phyloP scores from a whole-genome alignment of 768 basidiomycete species.

The Russula virescens region DNA sequence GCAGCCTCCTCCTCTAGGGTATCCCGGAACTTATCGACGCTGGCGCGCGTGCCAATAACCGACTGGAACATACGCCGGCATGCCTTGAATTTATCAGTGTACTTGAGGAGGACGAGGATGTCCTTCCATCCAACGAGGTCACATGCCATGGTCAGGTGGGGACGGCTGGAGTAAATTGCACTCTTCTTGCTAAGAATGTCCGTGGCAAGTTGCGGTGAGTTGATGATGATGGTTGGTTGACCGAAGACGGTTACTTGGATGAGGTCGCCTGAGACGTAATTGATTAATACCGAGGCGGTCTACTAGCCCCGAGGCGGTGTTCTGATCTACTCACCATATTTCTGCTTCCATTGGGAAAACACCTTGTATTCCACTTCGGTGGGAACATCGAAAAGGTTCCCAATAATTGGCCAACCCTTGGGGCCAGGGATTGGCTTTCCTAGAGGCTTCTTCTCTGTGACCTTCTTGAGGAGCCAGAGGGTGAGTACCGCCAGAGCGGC shows the following conservation, averaged over 20 bases:
- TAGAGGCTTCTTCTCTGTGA: constrained; percentile 15
- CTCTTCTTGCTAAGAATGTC: constrained; percentile 29
- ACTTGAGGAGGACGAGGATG: constrained; percentile 24
- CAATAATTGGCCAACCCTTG: constrained; percentile 23
- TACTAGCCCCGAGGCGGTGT: not conserved
- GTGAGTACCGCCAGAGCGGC: constrained; percentile 13
- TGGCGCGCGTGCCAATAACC: constrained; percentile 21
- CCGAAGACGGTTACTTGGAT: constrained; percentile 26
- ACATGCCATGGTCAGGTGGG: constrained; percentile 25
- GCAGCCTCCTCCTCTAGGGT: constrained; percentile 22
- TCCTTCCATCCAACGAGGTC: constrained; percentile 25
- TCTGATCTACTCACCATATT: constrained; percentile 19
- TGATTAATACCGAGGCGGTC: not conserved
- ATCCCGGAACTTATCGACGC: constrained; percentile 21
- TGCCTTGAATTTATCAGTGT: constrained; percentile 24
- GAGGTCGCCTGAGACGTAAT: constrained; percentile 24
- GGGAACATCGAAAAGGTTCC: constrained; percentile 24
- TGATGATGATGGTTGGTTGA: constrained; percentile 26
- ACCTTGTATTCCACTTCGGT: constrained; percentile 20
- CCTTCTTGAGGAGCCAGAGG: constrained; percentile 17
- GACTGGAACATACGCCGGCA: constrained; percentile 24
- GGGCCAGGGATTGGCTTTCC: constrained; percentile 20
- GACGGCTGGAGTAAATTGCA: constrained; percentile 26
- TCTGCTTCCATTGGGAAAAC: constrained; percentile 17
- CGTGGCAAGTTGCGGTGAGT: constrained; percentile 22